Base-by-base conservation (phyloP, 768 basidiomycete genomes). In the Pulveroboletus ravenelii region DNA sequence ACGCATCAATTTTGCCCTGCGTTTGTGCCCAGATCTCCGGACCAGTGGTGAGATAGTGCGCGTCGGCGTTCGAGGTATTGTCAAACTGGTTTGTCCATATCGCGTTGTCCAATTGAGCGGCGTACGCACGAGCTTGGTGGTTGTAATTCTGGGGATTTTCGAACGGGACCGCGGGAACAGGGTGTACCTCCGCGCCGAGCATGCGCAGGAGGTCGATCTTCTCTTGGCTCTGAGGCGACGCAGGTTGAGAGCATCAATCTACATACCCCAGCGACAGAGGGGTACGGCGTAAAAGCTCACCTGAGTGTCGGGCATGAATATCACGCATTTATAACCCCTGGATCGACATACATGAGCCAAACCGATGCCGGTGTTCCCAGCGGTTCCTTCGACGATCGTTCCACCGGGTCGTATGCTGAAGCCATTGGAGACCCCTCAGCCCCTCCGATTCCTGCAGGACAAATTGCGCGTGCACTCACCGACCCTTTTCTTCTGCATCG, bases 51-150 rank as follows among this genome's bases (percentile, higher is more conserved):
- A 74, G 64, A 67, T 94, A 96, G 66, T 99, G 96, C 17, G 84
- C 86, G 18, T 84, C 60, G 14, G 94, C 82, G 65, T 99, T 99
- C 17, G 95, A 92, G 23, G 77, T 82, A 70, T 98, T 98, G 72
- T 98, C 95, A 63, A 99, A 98, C 70, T 99, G 96, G 73, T 99
- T 80, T 8, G 92, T 97, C 95, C 96, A 98, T 50, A 97, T 80
- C 10, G 92, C 85, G 64, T 96, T 96, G 2, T 76, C 72, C 20
- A 85, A 66, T 14, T 73, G 71, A 36, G 79, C 78, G 32, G 96
- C 95, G 54, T 84, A 89, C 56, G 93, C 89, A 41, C 85, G 84
- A 25, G 96, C 96, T 71, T 94, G 93, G 72, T 98, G 96, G 68
- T 99, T 99, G 76, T 97, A 99, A 73, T 99, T 98, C 53, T 77